A percentile compares a stretch with the other conserved stretches of the same genome.
Evolutionary conservation across 2,329 filamentous ascomycete species (phyloP).

Genomic region (Neofusicoccum umdonicola): DNA sequence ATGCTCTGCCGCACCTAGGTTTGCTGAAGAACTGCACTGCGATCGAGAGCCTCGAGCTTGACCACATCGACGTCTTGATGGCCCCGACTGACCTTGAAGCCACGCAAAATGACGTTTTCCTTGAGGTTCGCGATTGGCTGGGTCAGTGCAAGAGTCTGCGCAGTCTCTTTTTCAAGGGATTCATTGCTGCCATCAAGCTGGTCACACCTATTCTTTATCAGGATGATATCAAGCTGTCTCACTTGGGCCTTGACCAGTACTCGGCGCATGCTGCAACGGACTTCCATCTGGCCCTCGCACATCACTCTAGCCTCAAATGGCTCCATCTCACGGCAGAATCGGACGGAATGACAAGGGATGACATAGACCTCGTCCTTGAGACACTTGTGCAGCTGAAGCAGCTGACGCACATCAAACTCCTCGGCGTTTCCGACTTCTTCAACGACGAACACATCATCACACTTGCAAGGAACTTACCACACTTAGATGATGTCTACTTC

Average conservation of each 20-base stretch:
- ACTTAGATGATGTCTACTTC: slow-evolving; percentile 58
- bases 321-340: slow-evolving; percentile 49
- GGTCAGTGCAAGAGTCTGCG: slow-evolving; percentile 52
- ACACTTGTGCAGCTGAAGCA: slow-evolving; percentile 53
- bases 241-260: slow-evolving; percentile 52
- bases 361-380: slow-evolving; percentile 49
- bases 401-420: slow-evolving; percentile 54
- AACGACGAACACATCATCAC: slow-evolving; percentile 48
- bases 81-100: slow-evolving; percentile 44
- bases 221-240: slow-evolving; percentile 46
- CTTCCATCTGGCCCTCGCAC: slow-evolving; percentile 53
- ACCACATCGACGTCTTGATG: slow-evolving; percentile 43
- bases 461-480: slow-evolving; percentile 46
- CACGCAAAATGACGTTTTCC: slow-evolving; percentile 53
- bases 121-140: slow-evolving; percentile 55
- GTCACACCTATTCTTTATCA: slow-evolving; percentile 50
- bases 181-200: slow-evolving; percentile 54
- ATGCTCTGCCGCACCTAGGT: slow-evolving; percentile 50
- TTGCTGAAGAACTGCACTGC: slow-evolving; percentile 49
- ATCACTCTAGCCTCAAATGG: slow-evolving; percentile 52
- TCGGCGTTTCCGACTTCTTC: slow-evolving; percentile 53
- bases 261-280: slow-evolving; percentile 46
- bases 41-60: slow-evolving; percentile 50
- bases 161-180: slow-evolving; percentile 50
- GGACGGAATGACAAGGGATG: slow-evolving; percentile 47